Base-by-base conservation (phyloP, 192 early-diverging fungal species). In the Coemansia sp. region DNA sequence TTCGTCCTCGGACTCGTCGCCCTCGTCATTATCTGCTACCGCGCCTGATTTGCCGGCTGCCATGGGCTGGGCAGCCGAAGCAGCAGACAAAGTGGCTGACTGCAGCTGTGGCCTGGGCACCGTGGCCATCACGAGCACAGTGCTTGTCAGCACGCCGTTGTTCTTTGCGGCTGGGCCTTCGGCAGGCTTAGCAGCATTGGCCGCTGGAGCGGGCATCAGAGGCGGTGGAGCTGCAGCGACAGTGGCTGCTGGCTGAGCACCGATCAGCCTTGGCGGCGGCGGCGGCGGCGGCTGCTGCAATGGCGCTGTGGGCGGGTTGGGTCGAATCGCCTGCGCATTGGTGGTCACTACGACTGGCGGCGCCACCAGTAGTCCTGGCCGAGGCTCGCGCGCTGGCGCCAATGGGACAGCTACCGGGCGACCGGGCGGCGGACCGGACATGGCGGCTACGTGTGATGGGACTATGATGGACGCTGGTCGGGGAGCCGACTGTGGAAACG, bases 1-100 rank as follows among this genome's bases (percentile, higher is more conserved):
- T 18, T 63, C 69, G 12, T 75, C 63, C 6, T 64, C 62, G 33
- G 66, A 23, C 20, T 73, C 70, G 18, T 78, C 76, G 3, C 73
- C 76, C 52, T 73, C 70, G 56, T 57, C 21, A 11, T 31, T 37
- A 26, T 20, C 63, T 14, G 41, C 52, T 16, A 50, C 18, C 8
- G 37, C 63, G 37, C 52, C 53, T 3, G 35, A 28, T 12, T 55
- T 52, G 23, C 48, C 48, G 1, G 4, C 48, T 1, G 21, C 23
- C 20, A 14, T 26, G 11, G 48, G 23, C 48, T 52, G 48, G 2
- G 21, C 48, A 20, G 18, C 7, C 9, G 43, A 42, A 6, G 39
- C 45, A 20, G 45, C 45, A 8, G 38, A 39, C 1, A 39, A 9
- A 39, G 8, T 9, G 7, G 18, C 18, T 6, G 39, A 16, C 39